Conservation (phyloP, 176 grass and related monocot genomes). For the Carex kokanica region DNA sequence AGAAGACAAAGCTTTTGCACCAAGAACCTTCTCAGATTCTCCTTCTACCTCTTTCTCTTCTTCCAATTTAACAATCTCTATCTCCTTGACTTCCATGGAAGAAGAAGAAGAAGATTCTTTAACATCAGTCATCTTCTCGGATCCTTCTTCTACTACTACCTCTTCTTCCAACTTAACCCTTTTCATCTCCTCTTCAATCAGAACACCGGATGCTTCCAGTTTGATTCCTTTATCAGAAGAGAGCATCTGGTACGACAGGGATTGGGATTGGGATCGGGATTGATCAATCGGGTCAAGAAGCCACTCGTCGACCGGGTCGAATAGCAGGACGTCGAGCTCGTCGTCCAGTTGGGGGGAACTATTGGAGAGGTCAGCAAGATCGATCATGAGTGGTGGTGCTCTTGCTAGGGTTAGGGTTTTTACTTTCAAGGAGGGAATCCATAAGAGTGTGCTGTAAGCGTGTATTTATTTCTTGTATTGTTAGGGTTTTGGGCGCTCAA, state of each 20-base stretch:
- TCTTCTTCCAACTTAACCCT: constrained; percentile 29
- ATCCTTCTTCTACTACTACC: background rate
- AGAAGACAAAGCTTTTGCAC: background rate
- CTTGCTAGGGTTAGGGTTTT: constrained; percentile 7
- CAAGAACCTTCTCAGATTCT: background rate
- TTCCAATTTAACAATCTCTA: background rate
- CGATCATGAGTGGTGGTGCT: background rate
- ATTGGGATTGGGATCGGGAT: background rate
- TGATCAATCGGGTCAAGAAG: constrained; percentile 41
- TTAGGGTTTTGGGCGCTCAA: constrained; percentile 3
- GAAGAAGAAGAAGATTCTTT: background rate
- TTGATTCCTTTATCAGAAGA: constrained; percentile 7
- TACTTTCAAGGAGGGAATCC: background rate
- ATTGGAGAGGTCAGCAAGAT: background rate
- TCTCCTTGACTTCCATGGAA: background rate
- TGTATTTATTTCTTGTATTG: constrained; percentile 10
- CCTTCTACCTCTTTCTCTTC: background rate
- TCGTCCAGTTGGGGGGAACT: constrained; percentile 13
- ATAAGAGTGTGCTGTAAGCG: background rate
- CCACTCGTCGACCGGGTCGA: constrained; percentile 85
- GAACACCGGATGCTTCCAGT: background rate
- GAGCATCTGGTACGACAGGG: background rate
- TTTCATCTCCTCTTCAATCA: constrained; percentile 35
- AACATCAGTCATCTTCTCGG: background rate
- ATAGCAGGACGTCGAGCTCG: constrained; percentile 33